phyloP scores from a whole-genome alignment of 768 basidiomycete genomes.

The Krasilnikovozyma curviuscula region DNA sequence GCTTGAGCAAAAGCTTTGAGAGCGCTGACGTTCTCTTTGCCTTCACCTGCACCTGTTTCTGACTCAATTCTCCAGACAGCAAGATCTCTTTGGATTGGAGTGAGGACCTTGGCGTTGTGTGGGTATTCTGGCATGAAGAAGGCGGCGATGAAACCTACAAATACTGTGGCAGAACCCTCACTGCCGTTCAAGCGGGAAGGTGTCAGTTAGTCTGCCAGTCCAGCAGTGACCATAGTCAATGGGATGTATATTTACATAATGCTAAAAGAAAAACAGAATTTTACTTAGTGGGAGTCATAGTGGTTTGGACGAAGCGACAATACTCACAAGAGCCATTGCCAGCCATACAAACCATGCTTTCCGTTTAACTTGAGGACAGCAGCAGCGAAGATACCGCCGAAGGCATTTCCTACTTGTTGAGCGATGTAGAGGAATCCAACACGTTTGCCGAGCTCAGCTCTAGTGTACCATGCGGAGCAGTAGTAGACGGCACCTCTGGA shows the following conservation, averaged over 20 bases:
- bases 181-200: background rate
- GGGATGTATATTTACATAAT: background rate
- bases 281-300: background rate
- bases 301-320: background rate
- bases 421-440: constrained; percentile 4
- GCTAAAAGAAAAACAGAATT: background rate
- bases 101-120: constrained; percentile 13
- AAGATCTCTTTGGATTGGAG: constrained; percentile 12
- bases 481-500: background rate
- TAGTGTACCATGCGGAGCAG: constrained; percentile 13
- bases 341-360: background rate
- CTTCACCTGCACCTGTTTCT: constrained; percentile 14
- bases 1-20: background rate
- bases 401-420: constrained; percentile 3
- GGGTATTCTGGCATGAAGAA: constrained; percentile 13
- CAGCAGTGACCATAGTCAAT: constrained; percentile 11
- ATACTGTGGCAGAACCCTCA: constrained; percentile 8
- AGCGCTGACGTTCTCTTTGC: background rate
- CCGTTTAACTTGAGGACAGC: constrained; percentile 9
- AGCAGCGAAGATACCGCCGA: constrained; percentile 3
- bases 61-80: constrained; percentile 15
- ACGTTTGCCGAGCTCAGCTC: constrained; percentile 17
- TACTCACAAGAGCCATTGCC: background rate
- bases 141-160: background rate
- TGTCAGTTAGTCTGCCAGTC: constrained; percentile 9